Percentiles rank a stretch among this genome's conserved stretches.
These are phyloP conservation scores for Apiospora sp. DNA, from an alignment of 2,329 filamentous ascomycete species.

Conservation along the genomic window DNA sequence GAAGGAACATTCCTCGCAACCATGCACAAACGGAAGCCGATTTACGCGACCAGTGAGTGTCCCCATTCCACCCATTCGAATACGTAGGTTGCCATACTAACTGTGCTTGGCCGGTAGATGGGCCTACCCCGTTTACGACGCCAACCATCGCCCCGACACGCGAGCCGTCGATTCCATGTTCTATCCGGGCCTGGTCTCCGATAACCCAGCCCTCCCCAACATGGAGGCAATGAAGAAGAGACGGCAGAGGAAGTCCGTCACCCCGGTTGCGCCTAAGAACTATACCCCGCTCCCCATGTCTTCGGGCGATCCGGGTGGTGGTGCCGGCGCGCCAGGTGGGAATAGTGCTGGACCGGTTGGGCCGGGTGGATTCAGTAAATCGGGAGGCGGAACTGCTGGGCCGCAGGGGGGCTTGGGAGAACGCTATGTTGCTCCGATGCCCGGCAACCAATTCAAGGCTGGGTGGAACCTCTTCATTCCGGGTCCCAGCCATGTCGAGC, in stretches of 20 bases:
- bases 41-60: background rate
- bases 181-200: background rate
- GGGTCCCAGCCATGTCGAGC: background rate
- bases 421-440: background rate
- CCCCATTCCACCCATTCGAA: background rate
- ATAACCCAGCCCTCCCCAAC: too few species aligned
- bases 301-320: too few species aligned
- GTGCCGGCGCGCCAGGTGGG: background rate
- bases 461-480: background rate
- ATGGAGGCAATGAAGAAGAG: background rate
- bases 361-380: background rate
- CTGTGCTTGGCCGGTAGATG: background rate
- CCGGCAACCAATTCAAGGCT: background rate
- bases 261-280: too few species aligned
- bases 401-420: background rate
- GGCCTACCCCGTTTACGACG: background rate
- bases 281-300: too few species aligned
- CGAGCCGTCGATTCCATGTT: background rate
- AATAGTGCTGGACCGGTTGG: background rate
- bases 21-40: too few species aligned
- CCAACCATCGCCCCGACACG: background rate
- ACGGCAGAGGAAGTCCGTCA: too few species aligned
- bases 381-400: background rate
- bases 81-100: background rate
- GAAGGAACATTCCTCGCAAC: background rate